Percentiles rank a stretch among this genome's conserved stretches.
Evolutionary conservation across 768 basidiomycete species (phyloP).

Genomic region (Lactifluus hygrophoroides): DNA sequence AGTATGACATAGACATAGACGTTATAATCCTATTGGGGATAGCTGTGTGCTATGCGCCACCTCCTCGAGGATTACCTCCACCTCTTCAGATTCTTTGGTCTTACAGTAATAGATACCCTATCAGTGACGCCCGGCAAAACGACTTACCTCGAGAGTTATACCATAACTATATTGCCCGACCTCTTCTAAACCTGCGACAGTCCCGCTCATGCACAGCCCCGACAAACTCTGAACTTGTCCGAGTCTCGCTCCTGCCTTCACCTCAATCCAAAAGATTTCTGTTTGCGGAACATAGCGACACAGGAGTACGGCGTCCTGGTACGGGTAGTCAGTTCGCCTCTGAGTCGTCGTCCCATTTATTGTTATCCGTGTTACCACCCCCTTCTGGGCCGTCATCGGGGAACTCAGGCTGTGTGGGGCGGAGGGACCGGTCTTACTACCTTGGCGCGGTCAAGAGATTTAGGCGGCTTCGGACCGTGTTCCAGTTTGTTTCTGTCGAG

Average conservation of each 20-base stretch:
- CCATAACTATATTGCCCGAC: background rate
- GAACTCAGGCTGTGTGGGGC: background rate
- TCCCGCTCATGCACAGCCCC: background rate
- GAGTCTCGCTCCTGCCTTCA: background rate
- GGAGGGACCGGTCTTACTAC: background rate
- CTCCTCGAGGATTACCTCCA: background rate
- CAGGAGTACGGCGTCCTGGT: background rate
- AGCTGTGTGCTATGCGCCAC: background rate
- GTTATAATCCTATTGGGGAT: background rate
- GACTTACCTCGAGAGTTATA: background rate
- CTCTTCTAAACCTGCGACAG: background rate
- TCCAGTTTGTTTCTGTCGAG: background rate
- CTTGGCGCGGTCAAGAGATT: background rate
- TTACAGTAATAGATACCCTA: too few relatives aligned
- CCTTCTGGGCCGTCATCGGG: background rate
- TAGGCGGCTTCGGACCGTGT: background rate
- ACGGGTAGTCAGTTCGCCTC: background rate
- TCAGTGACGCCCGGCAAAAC: background rate
- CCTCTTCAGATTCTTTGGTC: background rate
- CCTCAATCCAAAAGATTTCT: background rate
- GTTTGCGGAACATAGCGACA: background rate
- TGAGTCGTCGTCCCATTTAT: background rate
- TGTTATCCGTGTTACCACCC: too few relatives aligned
- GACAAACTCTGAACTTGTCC: background rate
- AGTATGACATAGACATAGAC: too few relatives aligned